A percentile compares a stretch with the other conserved stretches of the same genome.
These are phyloP conservation scores for Entrophospora sp. DNA, from an alignment of 192 early-diverging fungal genomes.

Conservation along the genomic window DNA sequence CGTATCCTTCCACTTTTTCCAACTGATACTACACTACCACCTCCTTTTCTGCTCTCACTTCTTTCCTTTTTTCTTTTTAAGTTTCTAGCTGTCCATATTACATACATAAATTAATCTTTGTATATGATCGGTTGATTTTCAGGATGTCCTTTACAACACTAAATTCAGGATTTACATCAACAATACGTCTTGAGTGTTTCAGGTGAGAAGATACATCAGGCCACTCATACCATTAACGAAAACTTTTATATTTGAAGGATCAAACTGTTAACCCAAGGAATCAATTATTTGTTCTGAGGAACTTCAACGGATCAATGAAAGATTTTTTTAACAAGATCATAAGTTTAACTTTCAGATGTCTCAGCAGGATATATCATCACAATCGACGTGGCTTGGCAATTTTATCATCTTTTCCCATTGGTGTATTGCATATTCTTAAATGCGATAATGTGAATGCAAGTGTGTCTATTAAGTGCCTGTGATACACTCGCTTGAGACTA, in stretches of 20 bases:
- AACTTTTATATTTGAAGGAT: slow-evolving; percentile 56
- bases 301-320: slow-evolving; percentile 84
- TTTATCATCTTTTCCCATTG: slow-evolving; percentile 96
- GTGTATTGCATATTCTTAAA: slow-evolving; percentile 96
- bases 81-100: too few species aligned
- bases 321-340: slow-evolving; percentile 98
- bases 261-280: slow-evolving; percentile 50
- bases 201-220: slow-evolving; percentile 89
- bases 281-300: slow-evolving; percentile 72
- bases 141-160: slow-evolving; percentile 88
- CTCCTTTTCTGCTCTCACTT: background rate
- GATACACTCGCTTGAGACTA: slow-evolving; percentile 82
- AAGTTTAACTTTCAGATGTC: slow-evolving; percentile 98
- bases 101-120: slow-evolving; percentile 74
- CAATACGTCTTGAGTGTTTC: slow-evolving; percentile 67
- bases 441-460: slow-evolving; percentile 94
- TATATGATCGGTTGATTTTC: slow-evolving; percentile 94
- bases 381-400: slow-evolving; percentile 97
- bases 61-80: background rate
- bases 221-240: slow-evolving; percentile 99
- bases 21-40: background rate
- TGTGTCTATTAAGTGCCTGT: slow-evolving; percentile 98
- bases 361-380: slow-evolving; percentile 94
- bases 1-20: background rate
- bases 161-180: slow-evolving; percentile 85